These are phyloP conservation scores for Hanseniaspora taiwanica DNA, from an alignment of 805 yeast genomes.

Conservation along the genomic window DNA sequence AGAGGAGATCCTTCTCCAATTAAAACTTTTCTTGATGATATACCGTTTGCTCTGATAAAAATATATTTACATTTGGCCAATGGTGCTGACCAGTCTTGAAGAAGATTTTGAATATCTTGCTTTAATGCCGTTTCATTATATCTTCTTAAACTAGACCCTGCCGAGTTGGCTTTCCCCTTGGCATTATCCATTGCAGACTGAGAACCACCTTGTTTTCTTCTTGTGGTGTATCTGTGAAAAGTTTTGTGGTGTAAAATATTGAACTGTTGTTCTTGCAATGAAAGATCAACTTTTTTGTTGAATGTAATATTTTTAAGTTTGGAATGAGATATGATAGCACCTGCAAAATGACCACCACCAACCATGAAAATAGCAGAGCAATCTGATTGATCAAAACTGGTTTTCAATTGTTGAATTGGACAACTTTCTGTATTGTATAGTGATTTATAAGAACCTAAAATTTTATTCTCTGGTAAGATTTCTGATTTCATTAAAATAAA, in stretches of 20 bases:
- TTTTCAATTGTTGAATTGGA: constrained; percentile 36
- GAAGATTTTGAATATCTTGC: constrained; percentile 59
- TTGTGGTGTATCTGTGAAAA: constrained; percentile 87
- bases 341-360: constrained; percentile 98
- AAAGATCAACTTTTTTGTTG: constrained; percentile 32
- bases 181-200: constrained; percentile 88
- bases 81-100: constrained; percentile 50
- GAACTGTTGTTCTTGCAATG: constrained; percentile 49
- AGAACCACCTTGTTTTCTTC: constrained; percentile 96
- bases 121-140: constrained; percentile 77
- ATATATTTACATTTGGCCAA: constrained; percentile 53
- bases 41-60: constrained; percentile 71
- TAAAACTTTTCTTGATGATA: constrained; percentile 47
- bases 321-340: constrained; percentile 73
- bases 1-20: constrained; percentile 48
- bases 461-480: constrained; percentile 27
- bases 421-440: constrained; percentile 35
- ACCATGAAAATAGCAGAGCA: constrained; percentile 79
- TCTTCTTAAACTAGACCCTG: constrained; percentile 82
- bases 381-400: constrained; percentile 11
- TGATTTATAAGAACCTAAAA: constrained; percentile 57
- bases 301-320: constrained; percentile 45
- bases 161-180: constrained; percentile 90
- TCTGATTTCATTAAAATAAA: constrained; percentile 43
- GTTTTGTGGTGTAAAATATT: constrained; percentile 64